Evolutionary conservation across 139 green algal genomes (phyloP).

Genomic region (Chara braunii): DNA sequence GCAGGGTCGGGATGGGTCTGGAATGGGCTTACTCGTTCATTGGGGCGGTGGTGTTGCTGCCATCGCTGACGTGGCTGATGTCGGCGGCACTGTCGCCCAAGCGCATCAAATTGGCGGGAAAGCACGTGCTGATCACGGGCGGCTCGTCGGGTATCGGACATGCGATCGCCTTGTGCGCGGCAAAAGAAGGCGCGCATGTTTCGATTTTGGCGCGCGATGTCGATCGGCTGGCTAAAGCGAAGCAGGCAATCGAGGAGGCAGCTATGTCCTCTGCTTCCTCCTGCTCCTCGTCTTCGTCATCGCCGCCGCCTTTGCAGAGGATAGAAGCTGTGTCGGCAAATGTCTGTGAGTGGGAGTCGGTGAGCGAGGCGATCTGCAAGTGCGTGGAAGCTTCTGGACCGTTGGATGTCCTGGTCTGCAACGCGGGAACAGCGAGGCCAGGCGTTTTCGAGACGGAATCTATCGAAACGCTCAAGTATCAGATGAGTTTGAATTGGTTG

Average conservation of each 20-base stretch:
- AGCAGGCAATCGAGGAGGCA: background rate
- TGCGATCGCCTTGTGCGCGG: background rate
- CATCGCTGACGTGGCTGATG: too few relatives aligned
- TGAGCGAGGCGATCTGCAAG: slow-evolving; percentile 1
- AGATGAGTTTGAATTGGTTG: slow-evolving; percentile 4
- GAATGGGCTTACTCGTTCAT: too few relatives aligned
- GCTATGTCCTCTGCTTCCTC: background rate
- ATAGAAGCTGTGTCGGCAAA: background rate
- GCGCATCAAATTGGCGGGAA: too few relatives aligned
- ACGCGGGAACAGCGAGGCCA: background rate
- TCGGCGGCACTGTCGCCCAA: too few relatives aligned
- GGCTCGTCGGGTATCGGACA: slow-evolving; percentile 34
- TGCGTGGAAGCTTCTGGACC: background rate
- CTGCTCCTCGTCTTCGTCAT: too few relatives aligned
- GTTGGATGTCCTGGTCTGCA: slow-evolving; percentile 19
- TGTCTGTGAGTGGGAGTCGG: too few relatives aligned
- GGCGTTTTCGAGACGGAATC: slow-evolving; percentile 1
- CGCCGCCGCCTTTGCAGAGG: background rate
- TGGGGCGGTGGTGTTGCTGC: too few relatives aligned
- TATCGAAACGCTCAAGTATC: background rate
- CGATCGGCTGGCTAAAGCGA: slow-evolving; percentile 1
- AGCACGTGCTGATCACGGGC: slow-evolving; percentile 25
- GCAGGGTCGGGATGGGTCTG: too few relatives aligned
- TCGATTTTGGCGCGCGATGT: slow-evolving; percentile 17
- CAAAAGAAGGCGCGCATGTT: slow-evolving; percentile 5